Evolutionary conservation across 148 eudicot species (phyloP), one percentile per base, ranked within the genome.

Genomic region (Vaccinium myrtillus): DNA sequence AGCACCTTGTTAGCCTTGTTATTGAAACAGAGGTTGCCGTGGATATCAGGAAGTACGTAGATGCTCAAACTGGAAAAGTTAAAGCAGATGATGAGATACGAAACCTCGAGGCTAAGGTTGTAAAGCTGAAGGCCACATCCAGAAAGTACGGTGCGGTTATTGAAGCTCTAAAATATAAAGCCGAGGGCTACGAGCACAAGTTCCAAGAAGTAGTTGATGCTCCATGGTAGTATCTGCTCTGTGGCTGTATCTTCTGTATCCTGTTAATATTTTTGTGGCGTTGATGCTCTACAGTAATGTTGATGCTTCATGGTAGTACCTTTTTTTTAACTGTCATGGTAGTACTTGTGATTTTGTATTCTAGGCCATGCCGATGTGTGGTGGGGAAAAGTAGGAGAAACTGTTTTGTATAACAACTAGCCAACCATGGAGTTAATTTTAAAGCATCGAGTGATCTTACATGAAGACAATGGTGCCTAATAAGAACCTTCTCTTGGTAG

Each of bases 181-280:
- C 91, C 1, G 86, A 86, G 87, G 73, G 58, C 23, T 86, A 88
- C 77, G 91, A 88, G 56, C 70, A 58, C 7, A 84, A 71, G 84
- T 94, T 94, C 79, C 87, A 85, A 81, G 87, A 89, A 87, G 88
- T 78, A 85, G 92, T 86, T 81, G 71, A 84, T 83, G 89, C 92
- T 18, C 89, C 93, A 13, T 91, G 94, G 94, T 92, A 87, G 87
- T 87, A 6, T 80, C 65, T 67, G 23, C 65, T 58, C 8, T 59
- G 21, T 59, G 65, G n/a, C 63, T 58, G 0, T 58, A 15, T 58
- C 63, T 58, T 58, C 63, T 19, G 63, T 19, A 58, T 19, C n/a
- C 19, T 6, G n/a, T 58, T 5, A 19, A 18, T 19, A 59, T 59
- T 1, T 19, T 59, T 59, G 65, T 59, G 7, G 8, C 6, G 21